These are phyloP conservation scores for Rhododendron ferrugineum DNA, from an alignment of 148 eudicot species.

Conservation along the genomic window DNA sequence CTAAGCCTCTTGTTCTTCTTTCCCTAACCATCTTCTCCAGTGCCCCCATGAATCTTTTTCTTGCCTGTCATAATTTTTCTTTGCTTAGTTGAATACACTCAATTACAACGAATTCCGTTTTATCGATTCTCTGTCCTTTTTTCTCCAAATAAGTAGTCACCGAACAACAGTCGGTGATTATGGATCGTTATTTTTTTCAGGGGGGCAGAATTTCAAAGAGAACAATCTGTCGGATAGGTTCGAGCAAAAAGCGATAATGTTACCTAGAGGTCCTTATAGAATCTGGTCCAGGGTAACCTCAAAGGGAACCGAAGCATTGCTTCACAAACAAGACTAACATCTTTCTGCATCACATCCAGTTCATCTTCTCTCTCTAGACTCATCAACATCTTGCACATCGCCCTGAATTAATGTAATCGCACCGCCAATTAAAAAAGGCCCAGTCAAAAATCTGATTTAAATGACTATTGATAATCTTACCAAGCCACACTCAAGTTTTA, in stretches of 20 bases:
- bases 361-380: slow-evolving; percentile 30
- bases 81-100: not conserved
- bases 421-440: too few species aligned
- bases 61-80: slow-evolving; percentile 25
- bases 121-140: not conserved
- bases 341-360: slow-evolving; percentile 27
- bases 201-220: not conserved
- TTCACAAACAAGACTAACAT: slow-evolving; percentile 35
- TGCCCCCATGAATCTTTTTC: slow-evolving; percentile 36
- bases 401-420: slow-evolving; percentile 39
- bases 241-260: not conserved
- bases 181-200: too few species aligned
- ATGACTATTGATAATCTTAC: not conserved
- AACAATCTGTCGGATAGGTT: not conserved
- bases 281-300: not conserved
- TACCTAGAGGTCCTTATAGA: not conserved
- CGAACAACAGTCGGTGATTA: not conserved
- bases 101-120: not conserved
- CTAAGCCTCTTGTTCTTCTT: slow-evolving; percentile 20
- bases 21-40: slow-evolving; percentile 32
- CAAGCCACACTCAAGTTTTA: too few species aligned
- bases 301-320: slow-evolving; percentile 26
- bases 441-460: not conserved
- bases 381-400: slow-evolving; percentile 49
- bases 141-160: not conserved